Evolutionary conservation across 257 asterid species (phyloP), one percentile per base, ranked within the genome.

Genomic region (Dorcoceras hygrometricum): DNA sequence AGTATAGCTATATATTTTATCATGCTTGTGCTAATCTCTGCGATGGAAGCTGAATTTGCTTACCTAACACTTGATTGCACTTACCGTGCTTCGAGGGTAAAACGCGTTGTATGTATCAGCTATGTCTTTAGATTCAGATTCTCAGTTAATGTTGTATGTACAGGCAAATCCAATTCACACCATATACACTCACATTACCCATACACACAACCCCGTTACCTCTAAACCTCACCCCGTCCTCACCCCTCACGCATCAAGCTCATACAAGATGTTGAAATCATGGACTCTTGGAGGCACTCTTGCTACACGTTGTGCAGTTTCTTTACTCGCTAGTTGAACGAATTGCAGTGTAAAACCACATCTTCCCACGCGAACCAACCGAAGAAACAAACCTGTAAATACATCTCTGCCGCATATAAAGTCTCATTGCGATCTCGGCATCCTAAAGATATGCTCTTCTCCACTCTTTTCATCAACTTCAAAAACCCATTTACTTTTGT

Each of bases 391-490:
- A 12, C 20, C 53, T 46, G 8, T 4, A 4, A n/a, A 4, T 16
- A 1, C 53, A 46, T 46, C 8, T 46, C 19, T 46, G 20, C 53
- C 16, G 53, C 53, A 16, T 16, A 68, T 53, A 48, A 65, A 4
- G 1, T 54, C 3, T 20, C 19, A 66, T 3, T 71, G 32, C 54
- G 66, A 73, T 74, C 69, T 78, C 46, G 84, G 87, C 74, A 87
- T 56, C 69, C 95, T 77, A 23, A 59, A 87, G 18, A 84, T 81
- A 69, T 87, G 91, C 59, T 87, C 95, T 72, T 87, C 95, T 18
- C 95, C 95, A 73, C 83, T 84, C 56, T 73, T 71, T 43, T 83
- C 83, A 70, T 87, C 91, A n/a, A 87, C 69, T 69, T 68, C 75
- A 67, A 77, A 72, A 20, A 85, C 27, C 91, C 95, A 87, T 63